Evolutionary conservation across 2,329 filamentous ascomycete species (phyloP), one percentile per base, ranked within the genome.

Genomic region (Cladosporium cucumerinum): DNA sequence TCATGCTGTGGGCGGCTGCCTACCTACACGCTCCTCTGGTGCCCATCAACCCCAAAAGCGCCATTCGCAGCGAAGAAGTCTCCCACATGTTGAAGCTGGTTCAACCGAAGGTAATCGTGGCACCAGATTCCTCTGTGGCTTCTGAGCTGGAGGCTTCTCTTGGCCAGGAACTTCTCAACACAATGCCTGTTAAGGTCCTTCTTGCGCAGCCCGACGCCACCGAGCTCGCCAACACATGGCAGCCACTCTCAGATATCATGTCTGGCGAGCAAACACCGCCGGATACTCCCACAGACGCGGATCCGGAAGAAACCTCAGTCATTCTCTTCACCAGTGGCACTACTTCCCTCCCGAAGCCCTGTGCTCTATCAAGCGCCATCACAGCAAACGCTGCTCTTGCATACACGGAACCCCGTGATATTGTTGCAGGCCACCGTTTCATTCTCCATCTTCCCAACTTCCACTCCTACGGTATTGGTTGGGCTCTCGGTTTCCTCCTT

Each of bases 261-360:
- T 72, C 71, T 23, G 73, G 70, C 8, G 73, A 75, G 21, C 69
- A 68, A 5, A 72, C 73, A 5, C 72, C 73, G 36, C 73, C 73
- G 43, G 71, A 75, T 55, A 74, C 73, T 23, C 73, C 73, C 30
- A 71, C 73, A 30, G 68, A 70, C 5, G 66, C 73, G 18, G 66
- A 69, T 48, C 67, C 71, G n/a, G 59, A 69, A 34, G 71, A 75
- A 57, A 74, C 70, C 7, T 76, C 77, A 5, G 72, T 82, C 49
- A 77, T 83, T 57, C 73, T 82, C 34, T 83, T 83, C 70, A 83
- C 81, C 23, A 82, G 81, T 67, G 82, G 82, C 23, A 84, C 81
- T n/a, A 82, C 81, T 0, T 80, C 79, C 6, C 70, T 77, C 0
- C 80, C 82, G 5, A 84, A 84, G 68, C 80, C 77, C 57, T 82